phyloP scores from a whole-genome alignment of 2,329 filamentous ascomycete genomes.

The Phaeosphaeriaceae sp. region DNA sequence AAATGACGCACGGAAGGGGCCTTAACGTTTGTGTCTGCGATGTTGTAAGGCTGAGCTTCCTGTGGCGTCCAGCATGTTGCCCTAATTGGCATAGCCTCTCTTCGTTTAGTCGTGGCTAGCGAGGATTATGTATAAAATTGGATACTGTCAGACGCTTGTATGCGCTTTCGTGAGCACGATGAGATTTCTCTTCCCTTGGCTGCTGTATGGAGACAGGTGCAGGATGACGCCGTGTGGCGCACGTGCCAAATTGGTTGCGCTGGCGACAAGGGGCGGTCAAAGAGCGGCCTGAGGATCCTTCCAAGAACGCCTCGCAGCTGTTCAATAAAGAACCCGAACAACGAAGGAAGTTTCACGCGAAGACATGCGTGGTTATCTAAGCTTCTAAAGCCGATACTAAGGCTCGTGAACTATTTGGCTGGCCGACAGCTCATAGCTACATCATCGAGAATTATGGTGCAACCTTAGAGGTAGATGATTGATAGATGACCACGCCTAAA shows the following conservation, averaged over 20 bases:
- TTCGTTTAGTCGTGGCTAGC: constrained; percentile 16
- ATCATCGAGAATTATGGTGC: no score
- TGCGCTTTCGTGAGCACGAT: constrained; percentile 15
- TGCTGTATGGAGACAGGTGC: constrained; percentile 20
- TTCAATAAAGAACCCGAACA: background rate
- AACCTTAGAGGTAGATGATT: no score
- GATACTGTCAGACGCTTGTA: constrained; percentile 26
- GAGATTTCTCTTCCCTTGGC: constrained; percentile 3
- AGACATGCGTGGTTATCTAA: background rate
- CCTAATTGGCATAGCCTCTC: constrained; percentile 12
- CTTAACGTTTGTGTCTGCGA: background rate
- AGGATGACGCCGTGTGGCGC: constrained; percentile 18
- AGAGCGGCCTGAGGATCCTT: constrained; percentile 16
- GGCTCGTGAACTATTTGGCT: no score
- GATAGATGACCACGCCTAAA: no score
- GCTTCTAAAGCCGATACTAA: background rate
- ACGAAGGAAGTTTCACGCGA: background rate
- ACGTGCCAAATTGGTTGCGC: constrained; percentile 6
- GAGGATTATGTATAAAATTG: constrained; percentile 16
- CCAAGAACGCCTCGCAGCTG: constrained; percentile 6
- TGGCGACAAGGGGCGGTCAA: constrained; percentile 14
- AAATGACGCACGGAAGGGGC: background rate
- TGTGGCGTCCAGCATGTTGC: constrained; percentile 2
- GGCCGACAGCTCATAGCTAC: no score
- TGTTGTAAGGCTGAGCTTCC: background rate